Conservation (phyloP, 257 asterid species). For the Schizonepeta tenuifolia region DNA sequence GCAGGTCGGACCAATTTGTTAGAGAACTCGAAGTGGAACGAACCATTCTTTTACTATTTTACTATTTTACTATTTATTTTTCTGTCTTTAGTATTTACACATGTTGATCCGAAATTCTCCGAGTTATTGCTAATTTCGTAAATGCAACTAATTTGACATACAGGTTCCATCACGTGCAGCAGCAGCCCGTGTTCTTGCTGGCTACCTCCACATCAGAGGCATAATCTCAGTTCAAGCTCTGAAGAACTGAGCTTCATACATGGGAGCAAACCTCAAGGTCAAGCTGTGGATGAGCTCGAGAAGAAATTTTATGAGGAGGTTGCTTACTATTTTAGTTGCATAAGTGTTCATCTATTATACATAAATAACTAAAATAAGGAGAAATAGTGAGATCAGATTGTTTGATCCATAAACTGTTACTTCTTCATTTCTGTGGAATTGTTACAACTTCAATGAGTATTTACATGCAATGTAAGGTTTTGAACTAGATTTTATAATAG, state of each 20-base stretch:
- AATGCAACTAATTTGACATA: conserved; percentile 25
- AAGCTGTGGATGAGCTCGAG: conserved; percentile 75
- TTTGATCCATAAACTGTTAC: conserved; percentile 20
- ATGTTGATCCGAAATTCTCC: conserved; percentile 13
- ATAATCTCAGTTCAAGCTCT: conserved; percentile 76
- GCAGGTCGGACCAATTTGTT: no score
- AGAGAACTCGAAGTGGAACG: no score
- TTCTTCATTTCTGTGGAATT: conserved; percentile 12
- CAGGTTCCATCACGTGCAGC: conserved; percentile 99
- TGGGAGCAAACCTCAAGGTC: conserved; percentile 68
- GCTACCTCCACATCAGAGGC: conserved; percentile 94
- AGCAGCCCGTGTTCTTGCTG: conserved; percentile 97
- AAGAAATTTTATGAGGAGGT: conserved; percentile 94
- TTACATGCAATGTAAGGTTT: conserved; percentile 25
- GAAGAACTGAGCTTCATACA: conserved; percentile 83
- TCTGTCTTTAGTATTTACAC: conserved; percentile 1
- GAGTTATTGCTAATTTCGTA: conserved; percentile 17
- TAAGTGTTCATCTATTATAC: conserved; percentile 23
- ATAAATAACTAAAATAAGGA: conserved; percentile 3
- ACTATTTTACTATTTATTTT: neutral
- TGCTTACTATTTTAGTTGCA: conserved; percentile 32
- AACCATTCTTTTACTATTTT: no score
- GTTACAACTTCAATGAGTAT: conserved; percentile 17
- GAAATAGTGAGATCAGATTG: neutral
- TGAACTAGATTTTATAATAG: neutral